Evolutionary conservation across 2,329 filamentous ascomycete genomes (phyloP), one percentile per base, ranked within the genome.

Genomic region (Botryotinia globosa): DNA sequence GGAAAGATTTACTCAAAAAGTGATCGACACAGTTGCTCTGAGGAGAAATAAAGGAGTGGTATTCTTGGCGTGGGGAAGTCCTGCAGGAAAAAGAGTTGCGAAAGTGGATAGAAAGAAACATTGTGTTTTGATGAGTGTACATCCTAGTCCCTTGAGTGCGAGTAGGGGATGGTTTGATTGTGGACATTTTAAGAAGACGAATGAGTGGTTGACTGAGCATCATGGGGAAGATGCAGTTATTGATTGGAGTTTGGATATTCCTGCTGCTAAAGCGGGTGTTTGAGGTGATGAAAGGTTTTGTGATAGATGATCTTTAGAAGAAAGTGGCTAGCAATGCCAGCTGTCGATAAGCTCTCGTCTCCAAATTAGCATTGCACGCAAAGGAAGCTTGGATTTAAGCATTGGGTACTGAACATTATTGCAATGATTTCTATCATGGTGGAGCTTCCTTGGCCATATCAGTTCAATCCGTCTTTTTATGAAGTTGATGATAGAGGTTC

Each of bases 71-170:
- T 99, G 96, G 96, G 96, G 96, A 25, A 90, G 86, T 9, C 93
- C 94, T 1, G 96, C 96, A 0, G 92, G 90, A 72, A 92, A 93
- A 83, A 86, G 94, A 72, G 93, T 97, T 34, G 83, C 87, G 59
- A 91, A 90, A 77, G 86, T 98, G 69, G 91, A 96, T 79, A 85
- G 83, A 68, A 85, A 88, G 76, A 90, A 87, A 78, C 95, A 99
- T 83, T 86, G 93, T 63, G 93, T 99, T 54, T 85, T 99, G 76
- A 90, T 92, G 83, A 92, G 90, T 78, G 94, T 94, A 67, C 96
- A 99, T 83, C 96, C 96, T 0, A 97, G 94, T 81, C 96, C 96
- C n/a, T 82, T 98, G 76, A 97, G 93, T 83, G 96, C 95, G 6
- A 83, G 86, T 22, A 87, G 88, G 71, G 96, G 96, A 1, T 99